A percentile compares a stretch with the other conserved stretches of the same genome.
phyloP scores from a whole-genome alignment of 768 basidiomycete species.

The Lactifluus rugatus region DNA sequence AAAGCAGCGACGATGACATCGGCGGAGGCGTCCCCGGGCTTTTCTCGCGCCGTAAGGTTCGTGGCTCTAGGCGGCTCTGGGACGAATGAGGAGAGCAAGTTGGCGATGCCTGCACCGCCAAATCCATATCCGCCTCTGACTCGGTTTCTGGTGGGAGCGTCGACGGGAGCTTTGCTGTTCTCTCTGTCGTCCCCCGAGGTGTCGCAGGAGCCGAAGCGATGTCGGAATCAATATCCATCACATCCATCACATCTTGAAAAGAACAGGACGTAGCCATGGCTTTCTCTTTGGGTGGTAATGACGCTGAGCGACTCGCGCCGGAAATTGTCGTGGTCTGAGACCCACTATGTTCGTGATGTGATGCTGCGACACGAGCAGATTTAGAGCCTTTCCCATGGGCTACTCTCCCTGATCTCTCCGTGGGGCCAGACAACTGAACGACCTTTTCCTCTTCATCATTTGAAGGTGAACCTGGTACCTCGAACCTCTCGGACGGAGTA shows the following conservation, averaged over 20 bases:
- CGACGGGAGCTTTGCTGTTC: background rate
- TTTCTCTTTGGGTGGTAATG: background rate
- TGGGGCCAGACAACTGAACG: background rate
- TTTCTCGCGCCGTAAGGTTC: background rate
- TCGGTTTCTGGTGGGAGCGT: background rate
- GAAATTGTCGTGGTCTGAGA: conserved; percentile 2
- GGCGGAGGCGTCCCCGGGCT: conserved; percentile 13
- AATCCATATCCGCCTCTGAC: background rate
- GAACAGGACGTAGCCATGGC: background rate
- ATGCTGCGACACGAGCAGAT: background rate
- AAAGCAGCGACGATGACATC: conserved; percentile 12
- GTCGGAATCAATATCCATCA: conserved; percentile 7
- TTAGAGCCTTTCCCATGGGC: background rate
- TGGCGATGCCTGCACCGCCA: background rate
- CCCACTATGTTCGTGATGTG: background rate
- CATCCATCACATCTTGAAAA: background rate
- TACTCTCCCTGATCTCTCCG: background rate
- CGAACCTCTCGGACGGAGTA: background rate
- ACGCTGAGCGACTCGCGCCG: background rate
- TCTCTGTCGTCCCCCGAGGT: background rate
- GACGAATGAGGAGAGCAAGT: background rate
- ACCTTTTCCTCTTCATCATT: background rate
- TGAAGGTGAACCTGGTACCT: conserved; percentile 1
- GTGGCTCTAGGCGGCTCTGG: background rate
- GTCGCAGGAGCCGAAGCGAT: background rate